phyloP scores from a whole-genome alignment of 2,329 filamentous ascomycete genomes.

The Aspergillus sp. region DNA sequence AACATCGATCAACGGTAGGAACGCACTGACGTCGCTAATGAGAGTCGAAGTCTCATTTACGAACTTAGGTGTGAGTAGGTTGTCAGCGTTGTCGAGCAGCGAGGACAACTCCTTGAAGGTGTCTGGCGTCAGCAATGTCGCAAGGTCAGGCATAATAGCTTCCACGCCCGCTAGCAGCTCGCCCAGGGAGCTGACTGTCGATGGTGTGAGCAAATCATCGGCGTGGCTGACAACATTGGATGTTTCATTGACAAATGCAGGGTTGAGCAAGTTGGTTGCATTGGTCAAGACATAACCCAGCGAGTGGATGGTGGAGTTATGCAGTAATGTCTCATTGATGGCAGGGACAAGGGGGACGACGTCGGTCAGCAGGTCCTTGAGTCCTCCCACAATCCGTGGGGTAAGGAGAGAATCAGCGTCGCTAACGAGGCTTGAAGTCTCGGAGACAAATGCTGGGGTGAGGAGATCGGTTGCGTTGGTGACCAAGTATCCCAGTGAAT shows the following conservation, averaged over 20 bases:
- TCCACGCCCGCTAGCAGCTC: not conserved
- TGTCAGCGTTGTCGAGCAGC: not conserved
- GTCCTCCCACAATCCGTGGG: not conserved
- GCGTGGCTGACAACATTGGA: not conserved
- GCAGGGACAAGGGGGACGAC: not conserved
- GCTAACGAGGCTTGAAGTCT: not conserved
- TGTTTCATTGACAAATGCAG: not conserved
- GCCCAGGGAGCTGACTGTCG: not conserved
- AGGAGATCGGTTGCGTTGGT: not conserved
- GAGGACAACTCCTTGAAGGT: not conserved
- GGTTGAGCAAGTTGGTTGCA: not conserved
- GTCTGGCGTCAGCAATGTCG: not conserved
- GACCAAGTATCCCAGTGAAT: not conserved
- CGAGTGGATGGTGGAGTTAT: constrained; percentile 1
- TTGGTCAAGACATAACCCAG: not conserved
- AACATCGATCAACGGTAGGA: not conserved
- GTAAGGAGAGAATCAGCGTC: not conserved
- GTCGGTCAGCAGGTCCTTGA: not conserved
- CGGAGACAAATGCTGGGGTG: not conserved
- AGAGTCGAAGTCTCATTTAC: not conserved
- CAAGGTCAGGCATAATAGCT: not conserved
- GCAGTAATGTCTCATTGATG: not conserved
- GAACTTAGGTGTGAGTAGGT: not conserved
- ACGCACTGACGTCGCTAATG: not conserved
- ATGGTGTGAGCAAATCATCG: not conserved